These are phyloP conservation scores for Alternaria dauci DNA, from an alignment of 2,329 filamentous ascomycete genomes.

Conservation along the genomic window DNA sequence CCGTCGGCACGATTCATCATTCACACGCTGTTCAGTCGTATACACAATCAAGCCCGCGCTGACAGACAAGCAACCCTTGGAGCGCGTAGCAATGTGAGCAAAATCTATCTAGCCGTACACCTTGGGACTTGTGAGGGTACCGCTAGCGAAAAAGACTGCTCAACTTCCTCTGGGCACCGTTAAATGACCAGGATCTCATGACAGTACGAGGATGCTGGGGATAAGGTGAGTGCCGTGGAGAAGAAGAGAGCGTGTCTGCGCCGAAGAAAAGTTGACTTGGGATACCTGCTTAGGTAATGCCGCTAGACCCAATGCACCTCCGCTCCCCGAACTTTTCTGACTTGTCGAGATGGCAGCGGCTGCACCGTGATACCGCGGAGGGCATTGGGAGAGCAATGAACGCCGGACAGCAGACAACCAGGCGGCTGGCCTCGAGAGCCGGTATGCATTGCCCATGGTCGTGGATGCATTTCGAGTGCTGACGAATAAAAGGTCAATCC, in stretches of 20 bases:
- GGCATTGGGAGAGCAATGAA: slow-evolving; percentile 49
- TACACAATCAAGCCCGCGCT: background rate
- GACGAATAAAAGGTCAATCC: slow-evolving; percentile 50
- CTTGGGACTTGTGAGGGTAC: slow-evolving; percentile 79
- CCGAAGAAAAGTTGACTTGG: slow-evolving; percentile 30
- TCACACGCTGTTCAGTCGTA: background rate
- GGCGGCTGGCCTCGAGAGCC: slow-evolving; percentile 53
- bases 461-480: slow-evolving; percentile 20
- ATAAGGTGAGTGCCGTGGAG: slow-evolving; percentile 83
- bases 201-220: slow-evolving; percentile 77
- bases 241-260: slow-evolving; percentile 51
- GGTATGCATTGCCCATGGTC: slow-evolving; percentile 37
- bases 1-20: background rate
- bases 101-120: slow-evolving; percentile 97
- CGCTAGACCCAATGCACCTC: slow-evolving; percentile 40
- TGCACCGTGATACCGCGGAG: slow-evolving; percentile 17
- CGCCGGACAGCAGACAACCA: slow-evolving; percentile 55
- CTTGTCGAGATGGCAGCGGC: slow-evolving; percentile 15
- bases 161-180: slow-evolving; percentile 80
- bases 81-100: slow-evolving; percentile 71
- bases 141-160: slow-evolving; percentile 98
- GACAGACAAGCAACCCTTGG: background rate
- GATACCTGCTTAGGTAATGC: slow-evolving; percentile 24
- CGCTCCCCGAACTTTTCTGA: slow-evolving; percentile 43
- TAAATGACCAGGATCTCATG: slow-evolving; percentile 83